Evolutionary conservation across 2,329 filamentous ascomycete species (phyloP), one percentile per base, ranked within the genome.

Genomic region (Paramyrothecium sp.): DNA sequence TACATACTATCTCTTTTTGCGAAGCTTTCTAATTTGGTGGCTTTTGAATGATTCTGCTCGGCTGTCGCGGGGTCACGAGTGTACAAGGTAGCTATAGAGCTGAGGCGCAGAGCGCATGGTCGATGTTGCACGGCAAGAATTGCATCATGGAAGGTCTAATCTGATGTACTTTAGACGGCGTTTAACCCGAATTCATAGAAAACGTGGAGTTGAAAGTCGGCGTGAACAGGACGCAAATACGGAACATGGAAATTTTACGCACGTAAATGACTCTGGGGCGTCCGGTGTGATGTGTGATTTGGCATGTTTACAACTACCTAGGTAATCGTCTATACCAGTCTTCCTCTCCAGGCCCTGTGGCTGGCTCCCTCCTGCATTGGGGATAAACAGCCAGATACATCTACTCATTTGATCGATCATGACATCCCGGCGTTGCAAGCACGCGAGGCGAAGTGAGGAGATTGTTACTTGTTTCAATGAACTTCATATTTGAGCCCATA

Each of bases 401-500:
- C 38, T 44, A 44, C 38, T 44, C 13, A 16, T 16, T 44, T 44
- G n/a, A 44, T 44, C 51, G n/a, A 20, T 53, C 51, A 38, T 41
- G 30, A 21, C 38, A 41, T 53, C 26, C 33, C 51, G 51, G 33
- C 51, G 33, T 65, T 60, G 62, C 61, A 60, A 66, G 64, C 66
- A 54, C 58, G 62, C 64, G 59, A 68, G 63, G 68, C 66, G 63
- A 62, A 61, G 64, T 60, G 65, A 58, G 63, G 59, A 63, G 60
- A 63, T 19, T 65, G 61, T 61, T 63, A 64, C 12, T 65, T 64
- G 65, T 61, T 69, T 67, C 62, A 69, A 68, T 68, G 69, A 70
- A 72, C 67, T 71, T 78, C 70, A 72, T 75, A 74, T 75, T 30
- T 75, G 74, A 75, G 71, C 75, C 75, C 74, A 71, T 73, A 71